These are phyloP conservation scores for Mayamaea pseudoterrestris DNA, from an alignment of 108 stramenopile genomes.

Conservation along the genomic window DNA sequence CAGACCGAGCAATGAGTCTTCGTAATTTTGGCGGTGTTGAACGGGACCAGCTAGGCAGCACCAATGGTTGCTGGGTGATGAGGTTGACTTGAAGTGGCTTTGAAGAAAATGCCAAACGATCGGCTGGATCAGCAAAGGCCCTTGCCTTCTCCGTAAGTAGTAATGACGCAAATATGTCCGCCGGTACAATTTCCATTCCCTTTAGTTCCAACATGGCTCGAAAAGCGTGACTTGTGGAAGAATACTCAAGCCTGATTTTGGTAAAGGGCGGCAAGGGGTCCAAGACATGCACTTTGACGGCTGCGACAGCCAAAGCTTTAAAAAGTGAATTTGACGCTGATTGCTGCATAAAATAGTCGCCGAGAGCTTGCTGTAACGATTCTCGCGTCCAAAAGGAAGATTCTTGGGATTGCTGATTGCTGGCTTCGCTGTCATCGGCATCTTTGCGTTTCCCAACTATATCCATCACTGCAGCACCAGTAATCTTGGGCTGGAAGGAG, in stretches of 20 bases:
- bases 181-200: constrained; percentile 17
- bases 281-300: constrained; percentile 16
- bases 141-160: neutral
- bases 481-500: constrained; percentile 35
- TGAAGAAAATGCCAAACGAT: too few relatives aligned
- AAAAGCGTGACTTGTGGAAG: constrained; percentile 16
- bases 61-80: constrained; percentile 26
- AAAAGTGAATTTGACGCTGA: constrained; percentile 2
- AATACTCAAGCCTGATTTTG: constrained; percentile 29
- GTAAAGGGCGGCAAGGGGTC: constrained; percentile 20
- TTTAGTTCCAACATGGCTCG: constrained; percentile 10
- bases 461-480: neutral
- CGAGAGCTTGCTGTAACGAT: constrained; percentile 11
- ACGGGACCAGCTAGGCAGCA: constrained; percentile 29
- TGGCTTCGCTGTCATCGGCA: neutral
- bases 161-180: constrained; percentile 9
- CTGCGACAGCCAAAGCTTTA: neutral
- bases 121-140: constrained; percentile 6
- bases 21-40: constrained; percentile 81
- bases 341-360: constrained; percentile 5
- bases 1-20: constrained; percentile 20
- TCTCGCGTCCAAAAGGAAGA: constrained; percentile 14
- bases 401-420: neutral
- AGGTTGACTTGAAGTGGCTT: constrained; percentile 36
- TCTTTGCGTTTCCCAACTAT: neutral